Evolutionary conservation across 768 basidiomycete species (phyloP), one percentile per base, ranked within the genome.

Genomic region (Boletus sensibilis): DNA sequence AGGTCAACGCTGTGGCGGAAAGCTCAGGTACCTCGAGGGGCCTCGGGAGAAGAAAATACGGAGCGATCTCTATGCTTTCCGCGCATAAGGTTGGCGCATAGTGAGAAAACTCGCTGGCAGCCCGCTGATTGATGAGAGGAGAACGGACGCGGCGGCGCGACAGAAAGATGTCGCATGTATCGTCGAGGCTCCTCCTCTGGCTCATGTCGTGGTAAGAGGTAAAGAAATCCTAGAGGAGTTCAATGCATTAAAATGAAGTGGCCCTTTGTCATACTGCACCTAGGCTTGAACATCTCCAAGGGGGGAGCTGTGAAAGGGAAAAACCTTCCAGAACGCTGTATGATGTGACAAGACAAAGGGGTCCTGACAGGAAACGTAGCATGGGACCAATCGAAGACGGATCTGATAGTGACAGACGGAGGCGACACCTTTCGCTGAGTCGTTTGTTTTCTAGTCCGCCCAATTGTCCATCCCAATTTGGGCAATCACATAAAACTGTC

Each of bases 111-210:
- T 64, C 60, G 40, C 58, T 64, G 8, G 57, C 43, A 20, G 59
- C 18, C 1, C 58, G 48, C 13, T 64, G 59, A 35, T 25, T 23
- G 33, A 27, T 0, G n/a, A 52, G 40, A 10, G 57, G 59, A 16
- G 67, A 52, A 23, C 52, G 51, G 9, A 44, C 12, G 20, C 56
- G 59, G 37, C 57, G 50, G 40, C 63, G 70, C 16, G 70, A 68
- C 34, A 72, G 52, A 44, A 70, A 68, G 10, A 72, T 35, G 50
- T 59, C 52, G 60, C 72, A 72, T 1, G 66, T 60, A 49, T 72
- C 70, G 49, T 70, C 72, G 50, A 72, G 68, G 53, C 72, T 74
- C 43, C 42, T 56, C 43, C 53, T 64, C 52, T 58, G 60, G 56
- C 21, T 54, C 70, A 72, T 73, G 57, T 62, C 14, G 55, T 49